Evolutionary conservation across 805 yeast species (phyloP).

Genomic region (Candida golubevii): DNA sequence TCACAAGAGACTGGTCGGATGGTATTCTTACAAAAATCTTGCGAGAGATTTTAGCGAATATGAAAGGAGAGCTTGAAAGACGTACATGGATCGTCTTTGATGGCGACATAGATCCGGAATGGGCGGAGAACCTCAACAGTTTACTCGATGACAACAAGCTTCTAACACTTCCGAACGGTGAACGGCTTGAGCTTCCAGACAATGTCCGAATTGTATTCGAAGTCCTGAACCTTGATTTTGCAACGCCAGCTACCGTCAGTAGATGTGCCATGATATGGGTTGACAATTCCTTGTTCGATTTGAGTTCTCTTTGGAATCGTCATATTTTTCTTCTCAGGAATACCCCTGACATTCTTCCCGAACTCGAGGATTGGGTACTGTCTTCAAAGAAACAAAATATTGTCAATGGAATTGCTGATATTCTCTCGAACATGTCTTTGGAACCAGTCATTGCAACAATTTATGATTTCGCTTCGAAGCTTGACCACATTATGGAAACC

Average conservation of each 20-base stretch:
- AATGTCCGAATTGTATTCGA: conserved; percentile 73
- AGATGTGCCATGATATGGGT: conserved; percentile 89
- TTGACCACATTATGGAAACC: conserved; percentile 52
- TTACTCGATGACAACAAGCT: conserved; percentile 84
- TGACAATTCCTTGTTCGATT: conserved; percentile 30
- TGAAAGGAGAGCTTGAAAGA: conserved; percentile 54
- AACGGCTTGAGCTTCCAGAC: conserved; percentile 62
- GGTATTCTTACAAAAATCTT: conserved; percentile 72
- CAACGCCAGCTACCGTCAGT: conserved; percentile 90
- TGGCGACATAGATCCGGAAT: conserved; percentile 89
- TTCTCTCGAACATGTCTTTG: neutral
- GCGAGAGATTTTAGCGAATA: conserved; percentile 51
- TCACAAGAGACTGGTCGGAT: conserved; percentile 90
- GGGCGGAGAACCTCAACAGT: conserved; percentile 90
- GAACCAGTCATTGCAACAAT: conserved; percentile 12
- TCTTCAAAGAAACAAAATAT: conserved; percentile 3
- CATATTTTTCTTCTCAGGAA: conserved; percentile 6
- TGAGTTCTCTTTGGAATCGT: conserved; percentile 15
- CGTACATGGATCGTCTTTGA: conserved; percentile 80
- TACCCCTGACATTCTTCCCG: neutral
- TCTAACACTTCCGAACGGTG: conserved; percentile 86
- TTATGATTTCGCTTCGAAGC: conserved; percentile 21
- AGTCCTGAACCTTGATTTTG: conserved; percentile 56
- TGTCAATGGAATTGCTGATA: conserved; percentile 13
- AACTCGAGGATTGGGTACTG: conserved; percentile 2